phyloP scores from a whole-genome alignment of 495 filamentous ascomycete species.

The Aspergillus baeticus region DNA sequence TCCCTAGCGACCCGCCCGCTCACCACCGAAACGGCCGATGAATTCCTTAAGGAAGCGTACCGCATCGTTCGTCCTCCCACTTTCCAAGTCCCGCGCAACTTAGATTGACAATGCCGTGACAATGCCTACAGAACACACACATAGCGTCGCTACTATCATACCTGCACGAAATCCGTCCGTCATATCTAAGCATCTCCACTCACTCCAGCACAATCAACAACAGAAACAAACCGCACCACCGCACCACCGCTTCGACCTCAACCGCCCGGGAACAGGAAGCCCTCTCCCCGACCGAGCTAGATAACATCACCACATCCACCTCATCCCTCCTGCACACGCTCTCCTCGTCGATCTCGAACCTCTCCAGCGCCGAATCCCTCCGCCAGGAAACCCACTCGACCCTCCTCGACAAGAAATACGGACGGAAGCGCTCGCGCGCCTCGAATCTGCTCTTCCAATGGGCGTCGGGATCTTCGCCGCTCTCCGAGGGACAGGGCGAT shows the following conservation, averaged over 20 bases:
- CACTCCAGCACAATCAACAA: slow-evolving; percentile 33
- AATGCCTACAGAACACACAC: slow-evolving; percentile 68
- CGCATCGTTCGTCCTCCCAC: slow-evolving; percentile 67
- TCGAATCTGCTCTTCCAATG: slow-evolving; percentile 12
- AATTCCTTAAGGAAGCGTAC: slow-evolving; percentile 95
- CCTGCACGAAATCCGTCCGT: slow-evolving; percentile 77
- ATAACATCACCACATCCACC: slow-evolving; percentile 80
- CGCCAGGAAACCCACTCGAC: slow-evolving; percentile 69
- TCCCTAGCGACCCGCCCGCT: slow-evolving; percentile 13
- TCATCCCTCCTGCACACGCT: slow-evolving; percentile 82
- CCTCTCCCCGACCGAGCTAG: slow-evolving; percentile 67
- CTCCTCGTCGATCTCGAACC: slow-evolving; percentile 68
- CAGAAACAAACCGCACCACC: slow-evolving; percentile 22
- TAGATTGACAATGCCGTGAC: slow-evolving; percentile 10
- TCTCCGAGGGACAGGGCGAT: not conserved
- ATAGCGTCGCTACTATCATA: slow-evolving; percentile 73
- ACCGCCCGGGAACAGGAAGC: slow-evolving; percentile 25
- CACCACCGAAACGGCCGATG: slow-evolving; percentile 61
- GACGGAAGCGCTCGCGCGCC: slow-evolving; percentile 26
- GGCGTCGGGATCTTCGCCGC: slow-evolving; percentile 22
- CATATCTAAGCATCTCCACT: slow-evolving; percentile 67
- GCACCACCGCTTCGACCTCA: slow-evolving; percentile 23
- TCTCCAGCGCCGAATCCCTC: slow-evolving; percentile 78
- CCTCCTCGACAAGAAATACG: slow-evolving; percentile 68
- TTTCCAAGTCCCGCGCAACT: not conserved